Conservation (phyloP, 2,329 filamentous ascomycete genomes). For the Tolypocladium endophyticum region DNA sequence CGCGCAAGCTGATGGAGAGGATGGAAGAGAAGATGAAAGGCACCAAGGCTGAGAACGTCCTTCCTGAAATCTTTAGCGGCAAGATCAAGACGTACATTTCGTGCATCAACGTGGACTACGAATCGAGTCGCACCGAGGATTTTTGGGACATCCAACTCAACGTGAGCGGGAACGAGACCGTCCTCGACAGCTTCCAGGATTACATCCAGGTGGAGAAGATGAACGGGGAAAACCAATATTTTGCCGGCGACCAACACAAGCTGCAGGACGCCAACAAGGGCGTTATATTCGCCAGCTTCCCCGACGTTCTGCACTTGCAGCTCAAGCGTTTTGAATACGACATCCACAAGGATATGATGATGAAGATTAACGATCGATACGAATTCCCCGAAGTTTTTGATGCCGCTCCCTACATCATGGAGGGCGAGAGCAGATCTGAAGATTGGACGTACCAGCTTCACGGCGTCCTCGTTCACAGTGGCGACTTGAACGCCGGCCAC, state of each 20-base stretch:
- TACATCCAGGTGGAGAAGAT: conserved; percentile 96
- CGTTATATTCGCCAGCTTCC: conserved; percentile 93
- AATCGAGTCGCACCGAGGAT: conserved; percentile 89
- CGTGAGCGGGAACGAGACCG: conserved; percentile 83
- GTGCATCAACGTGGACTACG: conserved; percentile 96
- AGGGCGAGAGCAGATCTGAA: conserved; percentile 78
- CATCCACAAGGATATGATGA: conserved; percentile 91
- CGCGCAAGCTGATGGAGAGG: conserved; percentile 91
- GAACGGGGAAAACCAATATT: conserved; percentile 97
- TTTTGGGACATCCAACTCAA: conserved; percentile 99
- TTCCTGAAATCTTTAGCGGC: conserved; percentile 87
- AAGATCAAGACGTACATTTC: conserved; percentile 99
- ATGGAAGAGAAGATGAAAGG: conserved; percentile 98
- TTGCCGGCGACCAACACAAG: conserved; percentile 78
- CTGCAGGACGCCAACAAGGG: conserved; percentile 96
- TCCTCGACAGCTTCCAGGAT: conserved; percentile 90
- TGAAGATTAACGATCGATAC: conserved; percentile 94
- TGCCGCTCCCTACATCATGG: conserved; percentile 75
- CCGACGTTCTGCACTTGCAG: conserved; percentile 86
- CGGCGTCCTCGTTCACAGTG: conserved; percentile 90
- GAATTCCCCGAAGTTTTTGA: conserved; percentile 81
- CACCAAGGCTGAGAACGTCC: conserved; percentile 77
- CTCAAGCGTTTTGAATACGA: conserved; percentile 98
- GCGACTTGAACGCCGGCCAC: conserved; percentile 92
- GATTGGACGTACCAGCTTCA: conserved; percentile 88